A percentile compares a stretch with the other conserved stretches of the same genome.
Conservation (phyloP, 2,329 filamentous ascomycete genomes). For the Thermothelomyces thermophilus region DNA sequence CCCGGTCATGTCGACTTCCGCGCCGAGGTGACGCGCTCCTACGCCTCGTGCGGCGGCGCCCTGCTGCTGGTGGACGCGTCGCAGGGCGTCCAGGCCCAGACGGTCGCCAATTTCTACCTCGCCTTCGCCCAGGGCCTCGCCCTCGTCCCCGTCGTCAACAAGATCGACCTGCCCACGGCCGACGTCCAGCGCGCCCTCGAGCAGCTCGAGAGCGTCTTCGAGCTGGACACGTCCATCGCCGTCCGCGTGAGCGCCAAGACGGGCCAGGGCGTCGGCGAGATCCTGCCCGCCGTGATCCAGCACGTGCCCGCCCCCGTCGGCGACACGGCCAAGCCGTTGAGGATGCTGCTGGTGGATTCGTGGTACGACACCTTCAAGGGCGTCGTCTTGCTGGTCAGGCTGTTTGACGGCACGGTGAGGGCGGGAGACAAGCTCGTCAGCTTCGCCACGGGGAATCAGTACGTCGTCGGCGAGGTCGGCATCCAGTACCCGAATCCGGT, state of each 20-base stretch:
- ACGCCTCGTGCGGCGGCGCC: slow-evolving; percentile 91
- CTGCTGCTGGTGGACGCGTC: slow-evolving; percentile 90
- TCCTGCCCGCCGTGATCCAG: slow-evolving; percentile 81
- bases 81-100: slow-evolving; percentile 95
- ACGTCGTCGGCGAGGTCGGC: slow-evolving; percentile 91
- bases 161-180: slow-evolving; percentile 86
- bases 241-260: slow-evolving; percentile 85
- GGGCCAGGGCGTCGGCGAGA: slow-evolving; percentile 74
- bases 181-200: slow-evolving; percentile 80
- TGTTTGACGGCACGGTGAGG: slow-evolving; percentile 81
- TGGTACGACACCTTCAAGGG: slow-evolving; percentile 98
- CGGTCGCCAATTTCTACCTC: slow-evolving; percentile 96
- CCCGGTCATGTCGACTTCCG: slow-evolving; percentile 97
- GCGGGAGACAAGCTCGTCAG: slow-evolving; percentile 83
- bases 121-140: slow-evolving; percentile 86
- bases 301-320: slow-evolving; percentile 75
- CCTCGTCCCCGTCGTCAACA: slow-evolving; percentile 90
- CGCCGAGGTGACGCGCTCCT: slow-evolving; percentile 90
- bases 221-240: slow-evolving; percentile 56
- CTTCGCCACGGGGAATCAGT: slow-evolving; percentile 80
- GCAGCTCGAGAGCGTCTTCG: slow-evolving; percentile 81
- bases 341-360: slow-evolving; percentile 86
- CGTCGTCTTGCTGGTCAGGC: slow-evolving; percentile 80
- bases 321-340: slow-evolving; percentile 63
- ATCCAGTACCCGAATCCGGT: slow-evolving; percentile 91